Conservation (phyloP, 116 monocot genomes). For the Zostera marina region DNA sequence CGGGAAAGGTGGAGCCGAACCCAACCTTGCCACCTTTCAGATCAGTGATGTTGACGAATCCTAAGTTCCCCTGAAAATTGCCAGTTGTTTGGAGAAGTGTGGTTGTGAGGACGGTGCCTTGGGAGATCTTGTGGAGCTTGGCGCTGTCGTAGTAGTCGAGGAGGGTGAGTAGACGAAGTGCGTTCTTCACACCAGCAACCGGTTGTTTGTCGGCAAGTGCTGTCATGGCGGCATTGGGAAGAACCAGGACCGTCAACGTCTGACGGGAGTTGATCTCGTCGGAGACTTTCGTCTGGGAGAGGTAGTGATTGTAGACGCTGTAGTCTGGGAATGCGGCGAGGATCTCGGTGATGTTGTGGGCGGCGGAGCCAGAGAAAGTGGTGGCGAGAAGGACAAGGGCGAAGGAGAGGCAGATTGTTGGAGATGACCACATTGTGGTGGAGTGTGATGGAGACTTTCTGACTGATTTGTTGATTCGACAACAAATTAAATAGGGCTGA, state of each 20-base stretch:
- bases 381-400: conserved; percentile 1
- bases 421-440: not conserved
- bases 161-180: conserved; percentile 63
- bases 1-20: conserved; percentile 37
- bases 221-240: conserved; percentile 49
- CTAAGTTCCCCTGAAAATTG: conserved; percentile 45
- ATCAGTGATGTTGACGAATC: conserved; percentile 70
- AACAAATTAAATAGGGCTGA: too few species aligned
- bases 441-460: too few species aligned
- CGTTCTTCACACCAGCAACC: conserved; percentile 56
- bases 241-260: conserved; percentile 59
- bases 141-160: conserved; percentile 83
- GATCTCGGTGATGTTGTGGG: conserved; percentile 63
- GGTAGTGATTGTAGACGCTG: conserved; percentile 52
- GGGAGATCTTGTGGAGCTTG: conserved; percentile 66
- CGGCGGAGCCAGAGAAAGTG: not conserved
- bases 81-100: conserved; percentile 89
- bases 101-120: conserved; percentile 49
- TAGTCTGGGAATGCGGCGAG: conserved; percentile 51
- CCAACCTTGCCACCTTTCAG: conserved; percentile 36
- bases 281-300: conserved; percentile 53
- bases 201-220: conserved; percentile 32
- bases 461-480: too few species aligned
- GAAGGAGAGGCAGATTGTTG: not conserved
- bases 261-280: conserved; percentile 77